Percentiles rank a stretch among this genome's conserved stretches.
phyloP scores from a whole-genome alignment of 345 rosid genomes.

The Turnera subulata region DNA sequence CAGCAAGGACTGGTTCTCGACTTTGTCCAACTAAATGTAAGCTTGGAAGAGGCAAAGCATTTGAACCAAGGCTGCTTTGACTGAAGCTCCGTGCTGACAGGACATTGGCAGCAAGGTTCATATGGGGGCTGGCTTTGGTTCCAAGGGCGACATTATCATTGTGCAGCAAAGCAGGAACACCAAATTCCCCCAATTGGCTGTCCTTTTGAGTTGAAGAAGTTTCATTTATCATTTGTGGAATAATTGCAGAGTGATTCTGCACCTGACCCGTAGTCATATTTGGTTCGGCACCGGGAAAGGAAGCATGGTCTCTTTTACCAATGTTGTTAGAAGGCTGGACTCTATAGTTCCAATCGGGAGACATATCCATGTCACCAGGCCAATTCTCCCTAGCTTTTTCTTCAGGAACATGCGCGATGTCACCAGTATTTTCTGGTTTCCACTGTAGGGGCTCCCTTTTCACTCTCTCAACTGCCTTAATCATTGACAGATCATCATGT shows the following conservation, averaged over 20 bases:
- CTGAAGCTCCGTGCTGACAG: constrained; percentile 18
- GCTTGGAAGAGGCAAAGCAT: constrained; percentile 19
- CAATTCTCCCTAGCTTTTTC: constrained; percentile 42
- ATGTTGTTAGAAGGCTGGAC: constrained; percentile 34
- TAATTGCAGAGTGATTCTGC: constrained; percentile 24
- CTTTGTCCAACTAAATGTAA: constrained; percentile 39
- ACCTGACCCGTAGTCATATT: constrained; percentile 21
- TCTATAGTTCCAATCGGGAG: constrained; percentile 78
- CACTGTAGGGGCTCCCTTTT: constrained; percentile 21
- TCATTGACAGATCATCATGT: constrained; percentile 19
- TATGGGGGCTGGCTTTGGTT: constrained; percentile 12
- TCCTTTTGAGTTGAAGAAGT: constrained; percentile 30
- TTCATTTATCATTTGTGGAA: constrained; percentile 27
- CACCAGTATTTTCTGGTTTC: constrained; percentile 30
- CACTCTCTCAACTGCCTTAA: constrained; percentile 21
- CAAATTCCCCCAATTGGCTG: constrained; percentile 17
- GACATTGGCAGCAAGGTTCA: constrained; percentile 10
- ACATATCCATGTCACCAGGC: constrained; percentile 68
- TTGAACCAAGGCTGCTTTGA: constrained; percentile 20
- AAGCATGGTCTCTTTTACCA: constrained; percentile 32
- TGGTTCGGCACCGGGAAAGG: constrained; percentile 25
- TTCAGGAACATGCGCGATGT: constrained; percentile 26
- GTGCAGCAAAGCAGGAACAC: constrained; percentile 19
- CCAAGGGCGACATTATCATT: constrained; percentile 19
- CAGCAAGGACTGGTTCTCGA: constrained; percentile 29